Evolutionary conservation across 2,329 filamentous ascomycete genomes (phyloP), one percentile per base, ranked within the genome.

Genomic region (Alternaria angustiovoidea): DNA sequence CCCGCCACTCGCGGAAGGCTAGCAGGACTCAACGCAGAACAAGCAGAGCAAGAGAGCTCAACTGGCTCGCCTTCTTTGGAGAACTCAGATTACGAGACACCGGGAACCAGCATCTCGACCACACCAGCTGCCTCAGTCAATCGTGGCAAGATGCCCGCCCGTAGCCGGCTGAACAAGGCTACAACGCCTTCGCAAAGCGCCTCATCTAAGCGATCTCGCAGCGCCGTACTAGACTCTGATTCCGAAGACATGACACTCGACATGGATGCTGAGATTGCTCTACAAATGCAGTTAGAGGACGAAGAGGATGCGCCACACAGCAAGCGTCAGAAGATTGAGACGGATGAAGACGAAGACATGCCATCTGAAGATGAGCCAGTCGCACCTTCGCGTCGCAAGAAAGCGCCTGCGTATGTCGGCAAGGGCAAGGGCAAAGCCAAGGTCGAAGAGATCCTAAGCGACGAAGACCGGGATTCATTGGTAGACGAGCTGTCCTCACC

Each of bases 31-130:
- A 67, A 54, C 41, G 57, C 49, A 42, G 60, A 60, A 46, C 62
- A 57, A 53, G 43, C 49, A 2, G 68, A 63, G 7, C 63, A 66
- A 22, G 71, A 71, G 5, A 75, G 66, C 61, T 75, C 75, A 3
- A 64, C 69, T 11, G 69, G 61, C 18, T 75, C 75, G 7, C 69
- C 71, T n/a, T 77, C 75, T 5, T 56, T 76, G 16, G 76, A 78
- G 11, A 71, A 72, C 6, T 84, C 81, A 38, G 85, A 82, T 18
- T 85, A 84, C 68, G 87, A 87, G 59, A 91, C 89, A 4, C 88
- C 88, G 5, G 85, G 81, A 38, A 91, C 89, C 20, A 89, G 86
- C 74, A 81, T 83, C 54, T 79, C 81, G 47, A 81, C 80, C 18
- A 89, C 87, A 9, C 87, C 87, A 4, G 82, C 80, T 22, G 79